phyloP scores from a whole-genome alignment of 2,329 filamentous ascomycete genomes.

The Pseudogymnoascus sp. region DNA sequence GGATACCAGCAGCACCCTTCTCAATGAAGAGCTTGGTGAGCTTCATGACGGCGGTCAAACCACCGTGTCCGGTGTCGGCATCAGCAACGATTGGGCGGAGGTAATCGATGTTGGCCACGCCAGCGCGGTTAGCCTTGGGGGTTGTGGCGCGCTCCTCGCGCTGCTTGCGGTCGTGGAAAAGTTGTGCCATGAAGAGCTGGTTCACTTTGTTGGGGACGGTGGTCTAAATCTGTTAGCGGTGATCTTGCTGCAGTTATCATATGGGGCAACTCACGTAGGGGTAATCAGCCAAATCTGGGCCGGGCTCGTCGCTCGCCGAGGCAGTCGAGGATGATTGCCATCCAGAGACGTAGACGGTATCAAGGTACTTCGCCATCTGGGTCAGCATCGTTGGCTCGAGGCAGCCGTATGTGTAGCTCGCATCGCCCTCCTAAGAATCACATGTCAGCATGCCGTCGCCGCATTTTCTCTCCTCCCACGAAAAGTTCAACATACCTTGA shows the following conservation, averaged over 20 bases:
- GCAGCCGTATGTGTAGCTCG: slow-evolving; percentile 93
- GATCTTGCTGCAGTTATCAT: background rate
- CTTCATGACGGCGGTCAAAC: slow-evolving; percentile 98
- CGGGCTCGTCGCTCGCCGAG: slow-evolving; percentile 88
- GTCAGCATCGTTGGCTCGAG: slow-evolving; percentile 97
- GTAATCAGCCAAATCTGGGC: slow-evolving; percentile 96
- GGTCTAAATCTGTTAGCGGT: slow-evolving; percentile 46
- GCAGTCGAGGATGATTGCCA: slow-evolving; percentile 98
- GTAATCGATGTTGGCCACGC: slow-evolving; percentile 79
- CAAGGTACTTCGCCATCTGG: slow-evolving; percentile 98
- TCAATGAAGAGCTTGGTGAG: slow-evolving; percentile 96
- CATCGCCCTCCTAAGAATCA: slow-evolving; percentile 59
- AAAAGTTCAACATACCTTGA: slow-evolving; percentile 52
- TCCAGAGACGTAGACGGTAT: slow-evolving; percentile 96
- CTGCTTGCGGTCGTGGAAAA: slow-evolving; percentile 99
- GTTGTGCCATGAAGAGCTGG: slow-evolving; percentile 95
- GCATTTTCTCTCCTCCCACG: background rate
- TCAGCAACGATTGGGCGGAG: slow-evolving; percentile 93
- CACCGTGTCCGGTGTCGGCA: slow-evolving; percentile 94
- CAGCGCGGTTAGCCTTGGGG: slow-evolving; percentile 64
- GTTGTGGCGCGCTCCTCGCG: slow-evolving; percentile 81
- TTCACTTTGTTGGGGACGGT: slow-evolving; percentile 98
- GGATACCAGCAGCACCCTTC: slow-evolving; percentile 92
- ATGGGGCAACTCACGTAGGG: slow-evolving; percentile 58
- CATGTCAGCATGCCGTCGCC: slow-evolving; percentile 12